Evolutionary conservation across 176 grass and related monocot species (phyloP).

Genomic region (Hyparrhenia diplandra): DNA sequence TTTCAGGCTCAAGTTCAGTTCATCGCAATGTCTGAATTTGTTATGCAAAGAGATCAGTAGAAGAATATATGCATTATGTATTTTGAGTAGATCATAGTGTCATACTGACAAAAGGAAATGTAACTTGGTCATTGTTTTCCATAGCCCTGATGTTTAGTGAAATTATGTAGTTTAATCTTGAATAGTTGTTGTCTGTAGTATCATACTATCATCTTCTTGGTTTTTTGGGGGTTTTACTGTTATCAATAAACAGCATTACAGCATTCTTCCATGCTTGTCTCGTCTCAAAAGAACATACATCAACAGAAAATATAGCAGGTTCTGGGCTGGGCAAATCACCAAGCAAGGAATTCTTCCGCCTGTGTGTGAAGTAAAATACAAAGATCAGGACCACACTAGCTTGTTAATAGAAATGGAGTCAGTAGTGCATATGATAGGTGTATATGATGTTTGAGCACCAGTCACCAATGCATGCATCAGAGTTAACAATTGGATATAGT

Average conservation of each 20-base stretch:
- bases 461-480: neutral
- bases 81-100: too few species aligned
- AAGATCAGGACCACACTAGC: constrained; percentile 7
- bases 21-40: neutral
- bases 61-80: too few species aligned
- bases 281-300: constrained; percentile 54
- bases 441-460: neutral
- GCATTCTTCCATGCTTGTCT: neutral
- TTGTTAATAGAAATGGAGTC: neutral
- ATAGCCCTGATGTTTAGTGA: neutral
- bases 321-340: constrained; percentile 49
- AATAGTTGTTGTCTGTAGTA: neutral
- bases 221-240: too few species aligned
- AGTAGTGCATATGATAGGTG: neutral
- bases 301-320: constrained; percentile 95
- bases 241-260: neutral
- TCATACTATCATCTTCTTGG: too few species aligned
- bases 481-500: neutral
- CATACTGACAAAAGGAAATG: neutral
- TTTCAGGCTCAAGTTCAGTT: neutral
- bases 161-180: neutral
- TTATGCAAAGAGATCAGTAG: neutral
- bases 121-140: neutral
- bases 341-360: constrained; percentile 49
- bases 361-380: constrained; percentile 31